Evolutionary conservation across 805 yeast species (phyloP), one percentile per base, ranked within the genome.

Genomic region (Zygoascus biomembranicola): DNA sequence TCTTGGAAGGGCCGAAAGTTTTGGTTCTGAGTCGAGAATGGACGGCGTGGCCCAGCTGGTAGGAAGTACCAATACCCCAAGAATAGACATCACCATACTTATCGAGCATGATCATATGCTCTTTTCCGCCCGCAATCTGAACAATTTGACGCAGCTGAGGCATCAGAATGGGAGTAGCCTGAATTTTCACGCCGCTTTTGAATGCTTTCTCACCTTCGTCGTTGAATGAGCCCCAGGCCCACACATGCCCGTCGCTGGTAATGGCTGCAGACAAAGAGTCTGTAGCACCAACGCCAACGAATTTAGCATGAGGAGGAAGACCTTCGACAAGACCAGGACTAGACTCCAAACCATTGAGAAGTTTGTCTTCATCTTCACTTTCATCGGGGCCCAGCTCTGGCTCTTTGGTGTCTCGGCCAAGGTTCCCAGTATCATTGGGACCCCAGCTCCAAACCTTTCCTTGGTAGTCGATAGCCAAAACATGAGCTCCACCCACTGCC

Each of bases 401-500:
- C 8, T 77, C 83, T 10, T 71, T 77, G 20, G 74, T 77, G 62
- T 85, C 87, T 67, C 99, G 81, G 18, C 98, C 99, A 45, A 94
- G 74, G 3, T 87, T 97, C 39, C 85, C 89, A 56, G 90, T 83
- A 64, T 94, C 99, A 62, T 94, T 94, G 47, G 87, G 86, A 55
- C 99, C 99, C 99, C 99, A 94, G 2, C 97, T 86, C 97, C 97
- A 94, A n/a, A 94, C 69, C 55, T 79, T 75, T 59, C 89, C 89
- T 16, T 80, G 73, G 42, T 79, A 68, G 65, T 90, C 97, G 50
- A 92, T 70, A 0, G 92, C 97, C 46, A 94, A 66, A 0, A 86
- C 80, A 66, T 94, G 99, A 85, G 94, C 92, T 50, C 99, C 99
- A 50, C 99, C 99, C 26, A 82, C 96, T 0, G 96, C 89, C 63